phyloP scores from a whole-genome alignment of 306 rosid species.

The Prunus dulcis region DNA sequence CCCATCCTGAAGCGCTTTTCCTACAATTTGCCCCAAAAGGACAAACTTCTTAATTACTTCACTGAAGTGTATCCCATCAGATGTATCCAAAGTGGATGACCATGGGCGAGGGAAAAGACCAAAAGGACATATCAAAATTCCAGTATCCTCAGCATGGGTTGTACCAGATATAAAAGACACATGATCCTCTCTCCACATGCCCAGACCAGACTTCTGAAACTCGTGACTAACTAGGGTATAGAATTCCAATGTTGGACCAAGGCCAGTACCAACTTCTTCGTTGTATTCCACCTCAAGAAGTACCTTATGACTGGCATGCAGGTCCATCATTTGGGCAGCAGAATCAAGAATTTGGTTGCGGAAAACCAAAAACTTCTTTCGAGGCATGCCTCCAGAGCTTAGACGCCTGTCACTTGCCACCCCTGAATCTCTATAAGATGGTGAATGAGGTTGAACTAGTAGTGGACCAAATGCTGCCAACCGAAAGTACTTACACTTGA shows the following conservation, averaged over 20 bases:
- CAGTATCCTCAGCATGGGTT: constrained; percentile 38
- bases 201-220: constrained; percentile 75
- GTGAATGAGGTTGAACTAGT: constrained; percentile 39
- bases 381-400: constrained; percentile 50
- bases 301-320: constrained; percentile 62
- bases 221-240: constrained; percentile 91
- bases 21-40: constrained; percentile 87
- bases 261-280: constrained; percentile 99
- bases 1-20: constrained; percentile 92
- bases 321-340: constrained; percentile 89
- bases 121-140: constrained; percentile 36
- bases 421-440: constrained; percentile 51
- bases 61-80: constrained; percentile 43
- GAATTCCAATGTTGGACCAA: constrained; percentile 97
- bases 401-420: constrained; percentile 44
- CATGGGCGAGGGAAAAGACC: constrained; percentile 94
- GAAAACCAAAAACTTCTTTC: constrained; percentile 76
- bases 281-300: constrained; percentile 89
- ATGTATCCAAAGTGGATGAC: constrained; percentile 43
- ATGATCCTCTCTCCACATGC: constrained; percentile 85
- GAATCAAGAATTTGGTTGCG: constrained; percentile 71
- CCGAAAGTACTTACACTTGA: constrained; percentile 85
- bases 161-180: constrained; percentile 33
- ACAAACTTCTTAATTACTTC: constrained; percentile 67
- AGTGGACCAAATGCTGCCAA: constrained; percentile 71